phyloP scores from a whole-genome alignment of 1,139 yeast species.

The Debaryomyces fabryi region DNA sequence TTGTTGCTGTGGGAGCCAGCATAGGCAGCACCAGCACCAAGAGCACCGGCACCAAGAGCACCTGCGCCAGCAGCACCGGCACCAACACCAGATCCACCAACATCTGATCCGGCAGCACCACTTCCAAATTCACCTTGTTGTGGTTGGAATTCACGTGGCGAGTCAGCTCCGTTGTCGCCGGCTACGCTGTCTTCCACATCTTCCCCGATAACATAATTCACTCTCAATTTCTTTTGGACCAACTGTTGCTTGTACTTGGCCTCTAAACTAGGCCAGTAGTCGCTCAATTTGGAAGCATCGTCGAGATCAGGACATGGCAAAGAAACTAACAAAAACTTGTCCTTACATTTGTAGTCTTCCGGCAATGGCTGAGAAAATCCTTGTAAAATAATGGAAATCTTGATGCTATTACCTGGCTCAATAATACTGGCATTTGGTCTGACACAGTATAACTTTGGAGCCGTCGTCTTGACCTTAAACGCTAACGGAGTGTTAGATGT shows the following conservation, averaged over 20 bases:
- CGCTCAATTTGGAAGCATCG: slow-evolving; percentile 61
- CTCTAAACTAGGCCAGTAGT: slow-evolving; percentile 74
- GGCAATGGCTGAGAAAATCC: slow-evolving; percentile 79
- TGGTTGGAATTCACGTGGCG: not conserved
- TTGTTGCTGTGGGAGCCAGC: slow-evolving; percentile 5
- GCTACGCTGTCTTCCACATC: slow-evolving; percentile 24
- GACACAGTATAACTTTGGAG: slow-evolving; percentile 94
- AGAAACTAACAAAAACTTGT: slow-evolving; percentile 88
- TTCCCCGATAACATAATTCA: slow-evolving; percentile 55
- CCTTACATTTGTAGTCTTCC: slow-evolving; percentile 76
- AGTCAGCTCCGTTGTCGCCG: slow-evolving; percentile 13
- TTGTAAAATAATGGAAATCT: slow-evolving; percentile 82
- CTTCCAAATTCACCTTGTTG: slow-evolving; percentile 5
- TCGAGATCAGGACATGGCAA: slow-evolving; percentile 70
- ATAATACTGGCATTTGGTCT: slow-evolving; percentile 91
- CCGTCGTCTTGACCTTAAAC: slow-evolving; percentile 97
- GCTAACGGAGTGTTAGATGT: slow-evolving; percentile 66
- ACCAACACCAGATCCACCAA: slow-evolving; percentile 12
- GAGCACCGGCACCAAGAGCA: slow-evolving; percentile 20
- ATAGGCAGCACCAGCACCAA: slow-evolving; percentile 14
- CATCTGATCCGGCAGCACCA: slow-evolving; percentile 16
- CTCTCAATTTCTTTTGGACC: slow-evolving; percentile 77
- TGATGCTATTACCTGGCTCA: slow-evolving; percentile 70
- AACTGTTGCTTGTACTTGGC: slow-evolving; percentile 59
- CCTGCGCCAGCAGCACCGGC: slow-evolving; percentile 17